A percentile compares a stretch with the other conserved stretches of the same genome.
These are phyloP conservation scores for Mortierella sp. DNA, from an alignment of 371 early-diverging fungal species.

Conservation along the genomic window DNA sequence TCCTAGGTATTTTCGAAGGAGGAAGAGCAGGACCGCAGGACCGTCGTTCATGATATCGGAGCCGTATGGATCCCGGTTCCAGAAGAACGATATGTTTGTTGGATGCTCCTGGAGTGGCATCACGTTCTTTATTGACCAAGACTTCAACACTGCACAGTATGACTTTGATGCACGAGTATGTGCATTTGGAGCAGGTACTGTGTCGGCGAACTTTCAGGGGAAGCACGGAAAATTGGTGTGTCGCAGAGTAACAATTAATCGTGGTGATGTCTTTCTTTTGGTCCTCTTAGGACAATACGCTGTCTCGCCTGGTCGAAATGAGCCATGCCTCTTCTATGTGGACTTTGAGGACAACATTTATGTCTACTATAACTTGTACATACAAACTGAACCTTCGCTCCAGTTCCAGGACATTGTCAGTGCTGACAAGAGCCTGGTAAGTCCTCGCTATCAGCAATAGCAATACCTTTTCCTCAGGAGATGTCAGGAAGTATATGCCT, in stretches of 20 bases:
- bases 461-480: too few species aligned
- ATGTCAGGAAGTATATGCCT: too few species aligned
- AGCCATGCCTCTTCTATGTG: constrained; percentile 84
- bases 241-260: too few species aligned
- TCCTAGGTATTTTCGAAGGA: constrained; percentile 3
- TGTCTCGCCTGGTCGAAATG: constrained; percentile 73
- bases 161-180: constrained; percentile 86
- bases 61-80: constrained; percentile 43
- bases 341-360: constrained; percentile 87
- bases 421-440: constrained; percentile 27
- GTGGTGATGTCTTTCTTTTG: background rate
- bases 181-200: constrained; percentile 81
- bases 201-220: background rate
- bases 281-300: constrained; percentile 67
- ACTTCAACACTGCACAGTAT: constrained; percentile 78
- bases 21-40: constrained; percentile 3
- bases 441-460: background rate
- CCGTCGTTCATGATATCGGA: constrained; percentile 41
- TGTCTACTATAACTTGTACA: constrained; percentile 78
- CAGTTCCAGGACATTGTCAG: constrained; percentile 45
- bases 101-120: constrained; percentile 86
- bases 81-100: constrained; percentile 75
- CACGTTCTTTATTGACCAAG: constrained; percentile 77
- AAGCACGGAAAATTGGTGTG: background rate
- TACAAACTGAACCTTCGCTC: constrained; percentile 51